phyloP scores from a whole-genome alignment of 805 yeast species.

The Hanseniaspora vineae region DNA sequence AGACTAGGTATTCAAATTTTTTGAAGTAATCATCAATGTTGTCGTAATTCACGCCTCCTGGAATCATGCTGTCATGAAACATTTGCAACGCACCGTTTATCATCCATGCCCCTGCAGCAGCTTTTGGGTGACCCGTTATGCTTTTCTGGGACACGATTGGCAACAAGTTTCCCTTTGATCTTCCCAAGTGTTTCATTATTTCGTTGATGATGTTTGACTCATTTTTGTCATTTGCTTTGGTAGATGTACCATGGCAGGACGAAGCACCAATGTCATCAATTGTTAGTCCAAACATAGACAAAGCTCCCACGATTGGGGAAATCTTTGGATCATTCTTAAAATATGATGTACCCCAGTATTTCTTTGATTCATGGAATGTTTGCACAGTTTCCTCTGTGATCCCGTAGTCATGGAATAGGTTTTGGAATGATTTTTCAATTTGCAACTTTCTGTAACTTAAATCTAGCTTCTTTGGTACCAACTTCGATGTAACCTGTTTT shows the following conservation, averaged over 20 bases:
- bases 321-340: slow-evolving; percentile 75
- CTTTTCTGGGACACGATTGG: slow-evolving; percentile 90
- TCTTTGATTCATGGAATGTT: slow-evolving; percentile 42
- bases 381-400: not conserved
- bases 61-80: slow-evolving; percentile 74
- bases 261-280: slow-evolving; percentile 85
- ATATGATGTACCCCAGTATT: slow-evolving; percentile 83
- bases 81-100: slow-evolving; percentile 88
- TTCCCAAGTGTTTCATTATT: slow-evolving; percentile 83
- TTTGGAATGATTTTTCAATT: slow-evolving; percentile 1
- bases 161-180: slow-evolving; percentile 86
- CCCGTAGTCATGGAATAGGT: not conserved
- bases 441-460: slow-evolving; percentile 10
- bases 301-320: slow-evolving; percentile 84
- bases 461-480: slow-evolving; percentile 6
- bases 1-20: slow-evolving; percentile 67
- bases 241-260: slow-evolving; percentile 97
- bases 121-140: slow-evolving; percentile 97
- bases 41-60: slow-evolving; percentile 94
- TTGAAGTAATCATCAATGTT: slow-evolving; percentile 68
- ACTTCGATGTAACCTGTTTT: slow-evolving; percentile 38
- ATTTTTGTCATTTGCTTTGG: slow-evolving; percentile 92
- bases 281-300: slow-evolving; percentile 78
- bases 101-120: slow-evolving; percentile 99
- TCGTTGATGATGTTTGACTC: slow-evolving; percentile 73